These are phyloP conservation scores for Fraxinus greggii DNA, from an alignment of 305 asterid genomes.

Conservation along the genomic window DNA sequence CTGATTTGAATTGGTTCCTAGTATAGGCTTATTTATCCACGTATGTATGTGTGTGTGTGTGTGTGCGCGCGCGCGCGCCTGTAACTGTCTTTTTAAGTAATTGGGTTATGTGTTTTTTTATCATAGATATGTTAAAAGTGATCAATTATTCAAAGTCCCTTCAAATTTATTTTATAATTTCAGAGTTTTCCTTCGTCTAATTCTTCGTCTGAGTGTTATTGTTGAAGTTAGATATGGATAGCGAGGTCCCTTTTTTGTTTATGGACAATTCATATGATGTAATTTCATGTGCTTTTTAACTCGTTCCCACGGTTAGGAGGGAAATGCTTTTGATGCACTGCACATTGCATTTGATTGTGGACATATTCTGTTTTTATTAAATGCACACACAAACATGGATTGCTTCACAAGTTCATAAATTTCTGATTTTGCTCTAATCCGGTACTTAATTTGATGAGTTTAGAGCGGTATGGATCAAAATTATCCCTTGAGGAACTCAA, in stretches of 20 bases:
- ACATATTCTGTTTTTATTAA: neutral
- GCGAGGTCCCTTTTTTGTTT: neutral
- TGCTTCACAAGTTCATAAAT: neutral
- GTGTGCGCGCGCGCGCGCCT: too few species aligned
- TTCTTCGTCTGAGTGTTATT: neutral
- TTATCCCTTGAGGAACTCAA: constrained; percentile 65
- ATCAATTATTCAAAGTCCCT: neutral
- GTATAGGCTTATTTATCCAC: neutral
- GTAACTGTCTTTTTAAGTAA: neutral
- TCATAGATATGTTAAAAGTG: neutral
- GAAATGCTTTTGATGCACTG: neutral
- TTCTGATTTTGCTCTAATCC: neutral
- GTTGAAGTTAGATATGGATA: neutral
- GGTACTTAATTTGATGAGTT: constrained; percentile 7
- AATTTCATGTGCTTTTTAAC: neutral
- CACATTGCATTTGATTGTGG: neutral
- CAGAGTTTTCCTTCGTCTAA: neutral
- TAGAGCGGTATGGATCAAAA: constrained; percentile 80
- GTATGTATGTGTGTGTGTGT: neutral
- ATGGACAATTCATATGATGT: neutral
- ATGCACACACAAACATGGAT: neutral
- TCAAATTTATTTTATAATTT: neutral
- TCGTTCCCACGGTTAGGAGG: neutral
- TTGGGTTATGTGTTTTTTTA: neutral
- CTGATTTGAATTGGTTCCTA: neutral